Conservation (phyloP, 257 asterid species). For the Lithospermum erythrorhizon region DNA sequence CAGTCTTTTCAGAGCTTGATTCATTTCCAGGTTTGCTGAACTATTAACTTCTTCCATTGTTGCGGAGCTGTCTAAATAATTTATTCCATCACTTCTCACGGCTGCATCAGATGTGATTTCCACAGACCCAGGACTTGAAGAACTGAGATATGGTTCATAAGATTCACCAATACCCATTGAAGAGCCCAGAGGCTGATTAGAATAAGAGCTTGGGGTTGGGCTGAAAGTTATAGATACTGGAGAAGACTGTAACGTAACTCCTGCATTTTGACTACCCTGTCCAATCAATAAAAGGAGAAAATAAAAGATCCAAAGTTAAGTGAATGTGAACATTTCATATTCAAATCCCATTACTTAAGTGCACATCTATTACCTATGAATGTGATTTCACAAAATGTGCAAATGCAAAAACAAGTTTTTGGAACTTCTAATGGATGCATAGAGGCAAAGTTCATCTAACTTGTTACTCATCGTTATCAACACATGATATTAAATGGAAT, state of each 20-base stretch:
- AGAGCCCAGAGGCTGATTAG: conserved; percentile 40
- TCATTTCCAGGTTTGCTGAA: conserved; percentile 41
- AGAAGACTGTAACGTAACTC: conserved; percentile 35
- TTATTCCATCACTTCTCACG: conserved; percentile 16
- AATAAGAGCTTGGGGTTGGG: conserved; percentile 41
- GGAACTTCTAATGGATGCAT: too few species aligned
- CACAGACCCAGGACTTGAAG: conserved; percentile 52
- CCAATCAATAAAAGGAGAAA: background rate
- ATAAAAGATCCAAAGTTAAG: background rate
- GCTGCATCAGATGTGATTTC: conserved; percentile 50
- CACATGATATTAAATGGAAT: too few species aligned
- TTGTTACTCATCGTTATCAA: too few species aligned
- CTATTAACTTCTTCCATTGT: conserved; percentile 34
- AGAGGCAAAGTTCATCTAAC: too few species aligned
- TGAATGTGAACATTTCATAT: background rate
- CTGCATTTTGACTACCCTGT: conserved; percentile 51
- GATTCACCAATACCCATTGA: conserved; percentile 42
- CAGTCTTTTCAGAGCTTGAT: conserved; percentile 50
- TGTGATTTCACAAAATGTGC: background rate
- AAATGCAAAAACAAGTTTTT: too few species aligned
- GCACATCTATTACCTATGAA: background rate
- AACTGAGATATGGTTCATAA: conserved; percentile 30
- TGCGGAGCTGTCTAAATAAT: conserved; percentile 17
- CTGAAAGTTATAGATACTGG: conserved; percentile 35
- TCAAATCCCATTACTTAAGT: background rate